Percentiles rank a stretch among this genome's conserved stretches.
Evolutionary conservation across 495 filamentous ascomycete species (phyloP).

Genomic region (Podospora pseudopauciseta): DNA sequence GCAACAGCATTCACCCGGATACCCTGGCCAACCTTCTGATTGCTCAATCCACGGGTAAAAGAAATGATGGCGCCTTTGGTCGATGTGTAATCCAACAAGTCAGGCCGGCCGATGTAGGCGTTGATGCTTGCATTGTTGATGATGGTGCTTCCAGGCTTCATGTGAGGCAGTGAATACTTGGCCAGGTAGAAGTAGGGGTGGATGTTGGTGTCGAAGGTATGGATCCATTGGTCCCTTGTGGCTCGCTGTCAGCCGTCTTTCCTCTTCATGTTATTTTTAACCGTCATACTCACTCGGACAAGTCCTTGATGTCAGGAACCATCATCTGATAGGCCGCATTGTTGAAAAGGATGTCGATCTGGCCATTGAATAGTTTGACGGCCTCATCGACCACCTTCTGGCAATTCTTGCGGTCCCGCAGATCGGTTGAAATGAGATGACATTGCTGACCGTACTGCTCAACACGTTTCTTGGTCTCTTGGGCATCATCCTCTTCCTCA

Average conservation of each 20-base stretch:
- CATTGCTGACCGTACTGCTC: slow-evolving; percentile 62
- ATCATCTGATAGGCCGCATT: slow-evolving; percentile 78
- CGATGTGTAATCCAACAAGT: slow-evolving; percentile 81
- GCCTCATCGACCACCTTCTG: slow-evolving; percentile 65
- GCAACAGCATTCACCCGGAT: slow-evolving; percentile 80
- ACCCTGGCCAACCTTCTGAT: slow-evolving; percentile 66
- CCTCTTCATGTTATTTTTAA: not conserved
- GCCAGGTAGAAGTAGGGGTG: slow-evolving; percentile 71
- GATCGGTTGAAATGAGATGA: slow-evolving; percentile 56
- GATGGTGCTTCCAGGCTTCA: slow-evolving; percentile 71
- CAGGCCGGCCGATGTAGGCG: slow-evolving; percentile 75
- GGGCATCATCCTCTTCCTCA: slow-evolving; percentile 72
- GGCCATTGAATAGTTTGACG: slow-evolving; percentile 55
- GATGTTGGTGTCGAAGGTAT: slow-evolving; percentile 73
- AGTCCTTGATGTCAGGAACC: slow-evolving; percentile 64
- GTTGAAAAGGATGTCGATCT: slow-evolving; percentile 74
- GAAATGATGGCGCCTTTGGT: slow-evolving; percentile 80
- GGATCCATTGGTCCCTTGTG: slow-evolving; percentile 66
- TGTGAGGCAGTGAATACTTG: slow-evolving; percentile 73
- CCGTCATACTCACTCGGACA: slow-evolving; percentile 57
- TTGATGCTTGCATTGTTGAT: slow-evolving; percentile 84
- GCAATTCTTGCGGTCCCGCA: slow-evolving; percentile 63
- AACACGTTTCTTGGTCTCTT: slow-evolving; percentile 66
- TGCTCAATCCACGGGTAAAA: slow-evolving; percentile 75
- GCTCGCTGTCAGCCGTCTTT: not conserved